phyloP scores from a whole-genome alignment of 257 asterid species.

The Plantago major region DNA sequence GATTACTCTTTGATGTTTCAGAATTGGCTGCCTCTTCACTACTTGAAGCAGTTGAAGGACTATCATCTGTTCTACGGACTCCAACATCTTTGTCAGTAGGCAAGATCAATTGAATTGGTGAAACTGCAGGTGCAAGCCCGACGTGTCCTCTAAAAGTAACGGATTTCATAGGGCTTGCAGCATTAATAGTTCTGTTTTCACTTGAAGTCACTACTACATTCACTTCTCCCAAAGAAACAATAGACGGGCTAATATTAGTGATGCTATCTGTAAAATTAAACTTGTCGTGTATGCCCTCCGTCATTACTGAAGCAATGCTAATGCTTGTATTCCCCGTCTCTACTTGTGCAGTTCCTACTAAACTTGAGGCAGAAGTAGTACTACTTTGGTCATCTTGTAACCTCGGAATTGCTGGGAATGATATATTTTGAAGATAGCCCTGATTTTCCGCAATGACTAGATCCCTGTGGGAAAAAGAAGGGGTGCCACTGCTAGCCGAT shows the following conservation, averaged over 20 bases:
- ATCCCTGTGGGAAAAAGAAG: constrained; percentile 8
- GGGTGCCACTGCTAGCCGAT: constrained; percentile 17
- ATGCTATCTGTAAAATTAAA: neutral
- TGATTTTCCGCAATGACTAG: neutral
- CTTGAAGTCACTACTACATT: neutral
- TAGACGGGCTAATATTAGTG: constrained; percentile 6
- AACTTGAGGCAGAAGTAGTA: neutral
- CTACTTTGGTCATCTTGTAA: neutral
- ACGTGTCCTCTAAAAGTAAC: neutral
- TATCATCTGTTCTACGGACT: neutral
- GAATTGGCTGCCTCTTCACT: neutral
- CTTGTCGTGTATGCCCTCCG: neutral
- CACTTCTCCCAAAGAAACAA: neutral
- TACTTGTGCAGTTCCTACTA: constrained; percentile 3
- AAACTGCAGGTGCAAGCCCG: constrained; percentile 10
- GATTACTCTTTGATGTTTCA: neutral
- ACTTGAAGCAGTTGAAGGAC: constrained; percentile 7
- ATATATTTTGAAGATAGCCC: neutral
- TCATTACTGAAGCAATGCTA: constrained; percentile 13
- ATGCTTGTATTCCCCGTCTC: constrained; percentile 10
- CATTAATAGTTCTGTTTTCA: neutral
- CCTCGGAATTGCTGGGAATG: constrained; percentile 1
- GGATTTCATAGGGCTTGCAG: constrained; percentile 10
- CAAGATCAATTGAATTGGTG: constrained; percentile 25
- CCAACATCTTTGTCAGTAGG: constrained; percentile 1